phyloP scores from a whole-genome alignment of 257 asterid genomes.

The Jaltomata sinuosa region DNA sequence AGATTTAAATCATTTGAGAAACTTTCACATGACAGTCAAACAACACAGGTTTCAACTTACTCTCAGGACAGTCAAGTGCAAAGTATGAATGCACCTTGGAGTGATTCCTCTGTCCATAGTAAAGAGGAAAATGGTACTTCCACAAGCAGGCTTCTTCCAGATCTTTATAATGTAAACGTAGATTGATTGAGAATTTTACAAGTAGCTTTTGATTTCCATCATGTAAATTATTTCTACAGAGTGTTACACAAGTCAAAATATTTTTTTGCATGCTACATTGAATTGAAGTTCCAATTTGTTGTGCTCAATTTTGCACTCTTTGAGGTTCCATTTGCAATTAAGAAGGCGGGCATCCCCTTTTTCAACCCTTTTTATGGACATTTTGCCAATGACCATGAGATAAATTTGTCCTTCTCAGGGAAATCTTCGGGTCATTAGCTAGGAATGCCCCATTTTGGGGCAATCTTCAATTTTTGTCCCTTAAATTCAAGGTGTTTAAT shows the following conservation, averaged over 20 bases:
- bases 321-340: too few species aligned
- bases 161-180: conserved; percentile 7
- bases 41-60: conserved; percentile 27
- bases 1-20: conserved; percentile 63
- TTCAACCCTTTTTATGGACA: too few species aligned
- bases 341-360: too few species aligned
- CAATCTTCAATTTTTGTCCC: too few species aligned
- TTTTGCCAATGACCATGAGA: too few species aligned
- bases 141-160: conserved; percentile 29
- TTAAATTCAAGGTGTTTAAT: too few species aligned
- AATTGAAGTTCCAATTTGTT: background rate
- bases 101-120: conserved; percentile 41
- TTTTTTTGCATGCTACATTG: background rate
- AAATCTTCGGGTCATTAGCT: too few species aligned
- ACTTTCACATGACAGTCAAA: conserved; percentile 65
- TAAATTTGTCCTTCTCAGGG: too few species aligned
- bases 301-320: background rate
- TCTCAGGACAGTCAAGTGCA: conserved; percentile 40
- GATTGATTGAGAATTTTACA: background rate
- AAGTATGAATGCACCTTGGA: conserved; percentile 63
- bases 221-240: background rate
- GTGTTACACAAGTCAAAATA: background rate
- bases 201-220: background rate
- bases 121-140: conserved; percentile 33
- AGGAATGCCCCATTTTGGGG: too few species aligned